Evolutionary conservation across 371 early-diverging fungal genomes (phyloP), one percentile per base, ranked within the genome.

Genomic region (Lichtheimia corymbifera): DNA sequence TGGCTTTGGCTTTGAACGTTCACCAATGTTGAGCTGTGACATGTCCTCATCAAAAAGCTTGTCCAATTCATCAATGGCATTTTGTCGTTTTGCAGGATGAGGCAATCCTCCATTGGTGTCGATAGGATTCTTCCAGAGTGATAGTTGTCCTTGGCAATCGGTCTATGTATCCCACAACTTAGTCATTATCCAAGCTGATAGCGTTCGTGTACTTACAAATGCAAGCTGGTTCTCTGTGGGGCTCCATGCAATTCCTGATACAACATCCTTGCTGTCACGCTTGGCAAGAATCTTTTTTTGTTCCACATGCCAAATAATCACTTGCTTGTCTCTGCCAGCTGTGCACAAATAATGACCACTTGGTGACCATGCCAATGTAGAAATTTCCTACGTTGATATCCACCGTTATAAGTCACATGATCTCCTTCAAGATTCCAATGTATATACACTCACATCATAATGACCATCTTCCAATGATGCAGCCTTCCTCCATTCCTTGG

Each of bases 321-420:
- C 17, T 28, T 73, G 66, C 6, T 65, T 68, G 50, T 82, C 77
- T 6, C 49, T 54, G n/a, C 72, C 65, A 27, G 66, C 65, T 5
- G 83, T 67, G 0, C 79, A 83, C 7, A 91, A 47, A 50, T 83
- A 84, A 4, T 68, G 51, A 1, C 91, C 89, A 44, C 85, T 85
- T 7, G 84, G 79, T 6, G 88, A 88, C 87, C 85, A 91, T 15
- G 77, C 66, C 12, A 88, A 25, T 0, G 73, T 66, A n/a, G 60
- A 66, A 1, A 83, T 66, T 22, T 56, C 55, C 67, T 75, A 64
- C 11, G 41, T 2, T 2, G 14, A 35, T 6, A 35, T 35, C 35
- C 35, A 35, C 11, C 35, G 9, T 35, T 0, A 35, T 35, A 6
- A 35, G 11, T 9, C 35, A 35, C 35, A 35, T 6, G 35, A 35